A percentile compares a stretch with the other conserved stretches of the same genome.
phyloP scores from a whole-genome alignment of 1,284 basidiomycete genomes.

The Ganoderma resinaceum region DNA sequence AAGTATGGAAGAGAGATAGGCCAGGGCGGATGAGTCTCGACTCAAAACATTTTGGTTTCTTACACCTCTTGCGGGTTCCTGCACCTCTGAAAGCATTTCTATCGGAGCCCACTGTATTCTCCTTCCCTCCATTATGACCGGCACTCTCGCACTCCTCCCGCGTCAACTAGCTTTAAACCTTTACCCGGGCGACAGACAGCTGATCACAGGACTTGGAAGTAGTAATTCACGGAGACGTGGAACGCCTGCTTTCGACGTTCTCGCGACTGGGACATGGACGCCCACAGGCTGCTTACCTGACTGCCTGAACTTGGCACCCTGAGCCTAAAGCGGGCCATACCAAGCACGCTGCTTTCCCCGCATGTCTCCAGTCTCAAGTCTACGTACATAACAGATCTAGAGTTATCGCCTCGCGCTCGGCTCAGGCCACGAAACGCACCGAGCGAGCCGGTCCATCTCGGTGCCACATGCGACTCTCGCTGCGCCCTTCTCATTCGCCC shows the following conservation, averaged over 20 bases:
- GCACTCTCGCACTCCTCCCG: background rate
- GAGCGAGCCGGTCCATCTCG: constrained; percentile 4
- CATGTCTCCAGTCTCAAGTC: constrained; percentile 6
- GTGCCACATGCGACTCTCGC: constrained; percentile 18
- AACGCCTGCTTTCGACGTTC: constrained; percentile 24
- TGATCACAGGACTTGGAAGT: constrained; percentile 31
- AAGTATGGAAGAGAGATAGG: background rate
- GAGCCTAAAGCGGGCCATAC: constrained; percentile 14
- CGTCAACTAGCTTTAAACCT: constrained; percentile 8
- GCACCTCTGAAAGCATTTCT: background rate
- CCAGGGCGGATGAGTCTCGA: background rate
- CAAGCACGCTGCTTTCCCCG: constrained; percentile 21
- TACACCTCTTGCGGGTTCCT: background rate
- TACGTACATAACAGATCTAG: background rate
- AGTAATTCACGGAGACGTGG: constrained; percentile 28
- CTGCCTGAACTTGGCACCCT: constrained; percentile 4
- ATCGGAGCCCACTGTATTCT: constrained; percentile 4
- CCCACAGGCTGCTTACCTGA: background rate
- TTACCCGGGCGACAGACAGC: background rate
- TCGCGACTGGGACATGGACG: constrained; percentile 14
- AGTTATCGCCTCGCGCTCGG: constrained; percentile 7
- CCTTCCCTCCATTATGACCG: background rate
- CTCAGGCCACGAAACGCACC: constrained; percentile 10
- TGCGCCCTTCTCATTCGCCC: constrained; percentile 23
- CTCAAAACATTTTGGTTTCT: background rate